A percentile compares a stretch with the other conserved stretches of the same genome.
These are phyloP conservation scores for Coemansia sp. DNA, from an alignment of 192 early-diverging fungal species.

Conservation along the genomic window DNA sequence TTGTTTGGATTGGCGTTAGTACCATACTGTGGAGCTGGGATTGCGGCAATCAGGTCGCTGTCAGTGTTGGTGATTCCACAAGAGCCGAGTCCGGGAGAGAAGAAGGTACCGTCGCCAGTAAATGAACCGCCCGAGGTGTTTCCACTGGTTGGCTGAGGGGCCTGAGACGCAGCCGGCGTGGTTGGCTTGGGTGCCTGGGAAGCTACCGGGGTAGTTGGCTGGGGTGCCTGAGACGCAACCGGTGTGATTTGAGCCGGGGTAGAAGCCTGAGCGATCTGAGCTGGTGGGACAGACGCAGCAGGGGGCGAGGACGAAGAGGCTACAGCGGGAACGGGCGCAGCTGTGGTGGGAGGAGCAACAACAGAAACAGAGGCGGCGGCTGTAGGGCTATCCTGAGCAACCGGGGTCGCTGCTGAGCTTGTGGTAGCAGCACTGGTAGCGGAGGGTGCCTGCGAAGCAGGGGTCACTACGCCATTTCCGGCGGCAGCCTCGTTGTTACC, in stretches of 20 bases:
- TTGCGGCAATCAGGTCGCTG: constrained; percentile 55
- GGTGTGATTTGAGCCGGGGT: neutral
- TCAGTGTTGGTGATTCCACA: constrained; percentile 55
- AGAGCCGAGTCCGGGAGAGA: constrained; percentile 55
- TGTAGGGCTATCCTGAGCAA: neutral
- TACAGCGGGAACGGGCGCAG: neutral
- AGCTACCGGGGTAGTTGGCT: neutral
- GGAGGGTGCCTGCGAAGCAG: neutral
- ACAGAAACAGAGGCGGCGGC: neutral
- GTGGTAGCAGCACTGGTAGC: neutral
- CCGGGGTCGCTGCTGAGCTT: neutral
- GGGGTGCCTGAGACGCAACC: neutral
- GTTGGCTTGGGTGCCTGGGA: neutral
- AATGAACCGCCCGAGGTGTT: constrained; percentile 22
- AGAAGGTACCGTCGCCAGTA: constrained; percentile 61
- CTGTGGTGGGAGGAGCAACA: neutral
- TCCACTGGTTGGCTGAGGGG: neutral
- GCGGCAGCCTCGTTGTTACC: neutral
- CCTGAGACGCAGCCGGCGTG: neutral
- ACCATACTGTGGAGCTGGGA: constrained; percentile 59
- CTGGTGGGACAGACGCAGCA: neutral
- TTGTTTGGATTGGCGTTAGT: constrained; percentile 51
- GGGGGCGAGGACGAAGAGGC: neutral
- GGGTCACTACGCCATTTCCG: neutral
- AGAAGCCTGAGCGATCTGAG: neutral